phyloP scores from a whole-genome alignment of 129 eudicot species.

The Flaveria linearis region DNA sequence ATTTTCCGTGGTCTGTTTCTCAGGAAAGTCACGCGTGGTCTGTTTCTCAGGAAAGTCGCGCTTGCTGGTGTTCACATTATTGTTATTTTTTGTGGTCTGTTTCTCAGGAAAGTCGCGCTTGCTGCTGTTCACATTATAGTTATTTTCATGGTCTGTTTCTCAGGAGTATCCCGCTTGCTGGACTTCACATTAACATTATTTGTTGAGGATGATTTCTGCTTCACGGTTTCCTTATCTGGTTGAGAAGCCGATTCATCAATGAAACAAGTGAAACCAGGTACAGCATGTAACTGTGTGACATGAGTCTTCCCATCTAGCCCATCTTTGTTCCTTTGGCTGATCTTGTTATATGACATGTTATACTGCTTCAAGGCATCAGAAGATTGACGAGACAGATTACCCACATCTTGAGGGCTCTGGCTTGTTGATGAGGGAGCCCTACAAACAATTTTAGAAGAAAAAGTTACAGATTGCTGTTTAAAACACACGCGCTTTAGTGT shows the following conservation, averaged over 20 bases:
- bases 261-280: slow-evolving; percentile 74
- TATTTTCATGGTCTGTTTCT: slow-evolving; percentile 32
- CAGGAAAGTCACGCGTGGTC: neutral
- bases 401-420: slow-evolving; percentile 35
- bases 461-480: neutral
- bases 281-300: slow-evolving; percentile 64
- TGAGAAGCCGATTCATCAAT: slow-evolving; percentile 54
- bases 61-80: too few species aligned
- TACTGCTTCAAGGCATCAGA: slow-evolving; percentile 56
- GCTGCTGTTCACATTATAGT: slow-evolving; percentile 29
- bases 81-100: too few species aligned
- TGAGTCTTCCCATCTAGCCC: slow-evolving; percentile 61
- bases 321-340: slow-evolving; percentile 51
- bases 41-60: too few species aligned
- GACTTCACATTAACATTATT: slow-evolving; percentile 28
- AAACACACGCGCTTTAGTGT: neutral
- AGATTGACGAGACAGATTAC: slow-evolving; percentile 37
- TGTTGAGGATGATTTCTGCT: slow-evolving; percentile 28
- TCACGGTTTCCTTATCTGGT: slow-evolving; percentile 43
- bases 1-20: too few species aligned
- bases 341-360: slow-evolving; percentile 69
- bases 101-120: too few species aligned
- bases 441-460: slow-evolving; percentile 22
- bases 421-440: slow-evolving; percentile 48
- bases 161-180: slow-evolving; percentile 35